phyloP scores from a whole-genome alignment of 805 yeast genomes.

The Zygoascus bituminiphila region DNA sequence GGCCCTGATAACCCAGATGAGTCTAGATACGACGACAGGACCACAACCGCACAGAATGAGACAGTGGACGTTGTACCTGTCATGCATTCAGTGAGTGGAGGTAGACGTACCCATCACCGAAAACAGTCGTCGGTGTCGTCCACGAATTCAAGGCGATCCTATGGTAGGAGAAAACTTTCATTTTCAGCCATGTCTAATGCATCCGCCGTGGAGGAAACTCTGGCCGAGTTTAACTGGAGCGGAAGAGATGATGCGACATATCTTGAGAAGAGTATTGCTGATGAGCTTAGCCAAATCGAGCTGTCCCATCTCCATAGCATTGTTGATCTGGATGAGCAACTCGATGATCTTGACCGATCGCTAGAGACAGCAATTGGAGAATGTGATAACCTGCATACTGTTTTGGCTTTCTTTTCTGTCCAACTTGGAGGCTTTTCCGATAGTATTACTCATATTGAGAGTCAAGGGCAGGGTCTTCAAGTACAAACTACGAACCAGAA shows the following conservation, averaged over 20 bases:
- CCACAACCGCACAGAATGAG: not conserved
- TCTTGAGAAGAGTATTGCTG: slow-evolving; percentile 48
- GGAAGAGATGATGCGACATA: slow-evolving; percentile 54
- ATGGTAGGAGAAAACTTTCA: slow-evolving; percentile 11
- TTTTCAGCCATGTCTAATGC: slow-evolving; percentile 16
- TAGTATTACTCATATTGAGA: slow-evolving; percentile 64
- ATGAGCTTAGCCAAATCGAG: slow-evolving; percentile 54
- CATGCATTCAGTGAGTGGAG: not conserved
- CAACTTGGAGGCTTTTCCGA: slow-evolving; percentile 56
- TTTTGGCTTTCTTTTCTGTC: slow-evolving; percentile 48
- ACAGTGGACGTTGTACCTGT: not conserved
- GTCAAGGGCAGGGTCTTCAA: slow-evolving; percentile 73
- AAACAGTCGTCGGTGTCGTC: slow-evolving; percentile 13
- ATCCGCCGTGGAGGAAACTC: slow-evolving; percentile 47
- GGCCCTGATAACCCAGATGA: not conserved
- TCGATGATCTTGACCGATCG: slow-evolving; percentile 35
- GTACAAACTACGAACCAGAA: slow-evolving; percentile 77
- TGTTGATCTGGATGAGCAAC: slow-evolving; percentile 41
- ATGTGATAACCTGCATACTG: slow-evolving; percentile 48
- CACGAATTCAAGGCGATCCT: slow-evolving; percentile 6
- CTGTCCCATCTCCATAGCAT: slow-evolving; percentile 52
- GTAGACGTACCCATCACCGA: slow-evolving; percentile 2
- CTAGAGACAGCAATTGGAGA: slow-evolving; percentile 40
- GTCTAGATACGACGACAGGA: not conserved
- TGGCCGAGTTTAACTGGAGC: slow-evolving; percentile 74